phyloP scores from a whole-genome alignment of 1,284 basidiomycete species.

The Grifola frondosa region DNA sequence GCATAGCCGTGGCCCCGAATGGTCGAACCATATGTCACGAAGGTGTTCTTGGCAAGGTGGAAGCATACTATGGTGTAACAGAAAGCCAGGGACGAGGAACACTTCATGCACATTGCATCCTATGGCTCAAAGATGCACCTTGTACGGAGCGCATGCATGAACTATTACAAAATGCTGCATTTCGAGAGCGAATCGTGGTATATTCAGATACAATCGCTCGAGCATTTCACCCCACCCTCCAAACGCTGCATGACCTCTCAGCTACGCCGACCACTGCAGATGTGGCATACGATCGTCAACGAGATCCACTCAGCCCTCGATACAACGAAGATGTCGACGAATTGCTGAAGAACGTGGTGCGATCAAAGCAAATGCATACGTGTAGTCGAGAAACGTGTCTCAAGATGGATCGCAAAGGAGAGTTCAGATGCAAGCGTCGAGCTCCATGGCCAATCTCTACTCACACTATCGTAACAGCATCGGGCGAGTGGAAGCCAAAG shows the following conservation, averaged over 20 bases:
- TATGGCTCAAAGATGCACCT: constrained; percentile 32
- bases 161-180: constrained; percentile 24
- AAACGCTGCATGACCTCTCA: constrained; percentile 9
- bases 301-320: constrained; percentile 11
- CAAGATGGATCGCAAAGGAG: constrained; percentile 16
- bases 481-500: constrained; percentile 22
- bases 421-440: constrained; percentile 32
- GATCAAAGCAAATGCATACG: constrained; percentile 32
- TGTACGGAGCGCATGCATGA: constrained; percentile 25
- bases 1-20: constrained; percentile 23
- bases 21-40: constrained; percentile 14
- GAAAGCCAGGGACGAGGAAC: constrained; percentile 32
- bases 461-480: constrained; percentile 22
- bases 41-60: constrained; percentile 24
- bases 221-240: constrained; percentile 25
- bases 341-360: constrained; percentile 17
- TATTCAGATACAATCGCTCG: constrained; percentile 32
- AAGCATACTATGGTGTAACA: constrained; percentile 30
- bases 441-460: constrained; percentile 32
- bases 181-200: constrained; percentile 21
- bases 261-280: constrained; percentile 18
- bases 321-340: constrained; percentile 4
- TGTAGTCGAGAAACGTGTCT: constrained; percentile 29
- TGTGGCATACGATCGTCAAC: constrained; percentile 23
- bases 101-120: constrained; percentile 30